Evolutionary conservation across 2,329 filamentous ascomycete genomes (phyloP), one percentile per base, ranked within the genome.

Genomic region (Rosellinia necatrix): DNA sequence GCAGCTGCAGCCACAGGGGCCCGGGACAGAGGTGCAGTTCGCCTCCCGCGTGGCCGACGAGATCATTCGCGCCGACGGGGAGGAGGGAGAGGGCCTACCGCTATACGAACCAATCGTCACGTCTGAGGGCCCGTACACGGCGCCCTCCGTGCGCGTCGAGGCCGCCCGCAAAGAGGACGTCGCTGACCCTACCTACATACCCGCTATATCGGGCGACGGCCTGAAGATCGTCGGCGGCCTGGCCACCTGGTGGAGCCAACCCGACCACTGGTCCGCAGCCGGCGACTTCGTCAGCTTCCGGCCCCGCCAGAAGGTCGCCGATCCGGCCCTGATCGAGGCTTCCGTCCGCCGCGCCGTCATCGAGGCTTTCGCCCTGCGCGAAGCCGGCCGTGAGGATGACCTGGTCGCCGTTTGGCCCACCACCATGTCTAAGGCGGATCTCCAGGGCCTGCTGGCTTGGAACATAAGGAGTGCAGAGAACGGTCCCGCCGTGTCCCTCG

Each of bases 161-260:
- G 74, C 73, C n/a, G 65, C 68, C 24, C 58, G 60, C 2, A 47
- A 62, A 7, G 62, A 67, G 4, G 60, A 69, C 19, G 62, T 77
- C 15, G 53, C 60, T 15, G 74, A 77, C 54, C 49, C 69, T 2
- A 46, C 51, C 1, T 85, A 85, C 66, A 66, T 69, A 3, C 81
- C 81, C 3, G 83, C 82, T 13, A 70, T 70, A 12, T 71, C 70
- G 3, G 73, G 74, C 6, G 72, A 75, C 0, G 79, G 72, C 0
- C 72, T 85, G 2, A 76, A 79, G 58, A 72, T 76, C 46, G 75
- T 83, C 10, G 76, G 76, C 35, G 73, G 77, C 1, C 57, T 83
- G 32, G 71, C 71, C 29, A 71, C 70, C 22, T 86, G 81, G 82
- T 86, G 82, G 81, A 75, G 83, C 6, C 68, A 74, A 48, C 70